Base-by-base conservation (phyloP, 176 grass and related monocot species). In the Juncus effusus region DNA sequence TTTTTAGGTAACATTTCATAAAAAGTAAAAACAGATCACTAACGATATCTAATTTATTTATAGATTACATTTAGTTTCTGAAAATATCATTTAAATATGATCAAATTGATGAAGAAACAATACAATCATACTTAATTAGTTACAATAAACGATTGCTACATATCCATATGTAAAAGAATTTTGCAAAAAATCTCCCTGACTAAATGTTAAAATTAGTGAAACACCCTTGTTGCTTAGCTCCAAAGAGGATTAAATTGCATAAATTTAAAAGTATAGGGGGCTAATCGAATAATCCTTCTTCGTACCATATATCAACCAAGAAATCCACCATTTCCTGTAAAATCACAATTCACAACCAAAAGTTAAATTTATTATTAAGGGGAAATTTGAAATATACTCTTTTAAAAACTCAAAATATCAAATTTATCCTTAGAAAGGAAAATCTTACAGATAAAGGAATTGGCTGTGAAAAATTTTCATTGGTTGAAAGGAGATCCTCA, bases 281-380 rank as follows among this genome's bases (percentile, higher is more conserved):
- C 76, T 94, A 94, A 82, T 94, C 82, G 35, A 72, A 88, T 7
- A 88, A 60, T 55, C 82, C 90, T 76, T 94, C 85, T 77, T 94
- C 90, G 59, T 88, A 82, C 85, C 85, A 94, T 55, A 85, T 61
- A 68, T 94, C 82, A 2, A 88, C 90, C 85, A 94, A 85, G 80
- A 94, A 94, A 85, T 94, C 90, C 15, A 94, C 82, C 90, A 94
- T 94, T 56, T 92, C 84, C 89, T 92, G 73, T 13, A 69, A 76
- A 45, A 52, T 55, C 60, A 59, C 56, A 16, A 38, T 3, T 3
- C 3, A 62, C 44, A 47, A 47, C 44, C 4, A 47, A 47, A 47
- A 47, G 9, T 5, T 9, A 28, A 28, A 47, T 47, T 47, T 6
- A 47, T 9, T 6, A 6, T 47, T 47, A 47, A 47, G 6, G 9